These are phyloP conservation scores for Prunus armeniaca DNA, from an alignment of 306 rosid genomes.

Conservation along the genomic window DNA sequence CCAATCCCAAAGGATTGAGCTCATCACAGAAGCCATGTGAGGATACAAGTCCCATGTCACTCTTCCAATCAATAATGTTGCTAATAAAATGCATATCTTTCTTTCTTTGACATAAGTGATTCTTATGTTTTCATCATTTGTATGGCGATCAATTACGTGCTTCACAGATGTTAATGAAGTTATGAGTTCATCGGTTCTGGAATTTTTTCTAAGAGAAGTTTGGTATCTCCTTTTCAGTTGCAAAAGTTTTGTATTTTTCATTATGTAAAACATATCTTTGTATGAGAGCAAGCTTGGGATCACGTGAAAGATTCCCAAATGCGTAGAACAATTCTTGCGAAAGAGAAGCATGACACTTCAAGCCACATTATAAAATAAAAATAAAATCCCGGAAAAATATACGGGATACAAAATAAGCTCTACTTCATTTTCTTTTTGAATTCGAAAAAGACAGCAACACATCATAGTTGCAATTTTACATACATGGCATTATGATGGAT, in stretches of 20 bases:
- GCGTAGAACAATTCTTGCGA: neutral
- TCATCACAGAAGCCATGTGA: constrained; percentile 21
- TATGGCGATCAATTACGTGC: too few relatives aligned
- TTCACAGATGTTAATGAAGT: neutral
- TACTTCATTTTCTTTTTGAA: too few relatives aligned
- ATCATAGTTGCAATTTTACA: neutral
- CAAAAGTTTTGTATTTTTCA: too few relatives aligned
- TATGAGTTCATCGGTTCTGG: neutral
- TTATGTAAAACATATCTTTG: neutral
- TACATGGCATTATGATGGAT: neutral
- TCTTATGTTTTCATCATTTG: too few relatives aligned
- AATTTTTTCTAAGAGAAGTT: neutral
- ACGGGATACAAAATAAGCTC: too few relatives aligned
- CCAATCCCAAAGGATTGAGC: constrained; percentile 21
- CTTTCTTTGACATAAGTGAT: neutral
- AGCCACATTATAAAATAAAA: too few relatives aligned
- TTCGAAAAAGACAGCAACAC: too few relatives aligned
- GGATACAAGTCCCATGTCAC: constrained; percentile 34
- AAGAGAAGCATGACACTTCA: neutral
- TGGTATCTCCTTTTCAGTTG: too few relatives aligned
- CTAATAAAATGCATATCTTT: constrained; percentile 19
- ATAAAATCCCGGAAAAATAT: too few relatives aligned
- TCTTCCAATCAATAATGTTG: neutral
- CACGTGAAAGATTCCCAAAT: neutral
- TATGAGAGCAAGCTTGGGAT: neutral